Base-by-base conservation (phyloP, 1,284 basidiomycete species). In the Vanrija pseudolonga region DNA sequence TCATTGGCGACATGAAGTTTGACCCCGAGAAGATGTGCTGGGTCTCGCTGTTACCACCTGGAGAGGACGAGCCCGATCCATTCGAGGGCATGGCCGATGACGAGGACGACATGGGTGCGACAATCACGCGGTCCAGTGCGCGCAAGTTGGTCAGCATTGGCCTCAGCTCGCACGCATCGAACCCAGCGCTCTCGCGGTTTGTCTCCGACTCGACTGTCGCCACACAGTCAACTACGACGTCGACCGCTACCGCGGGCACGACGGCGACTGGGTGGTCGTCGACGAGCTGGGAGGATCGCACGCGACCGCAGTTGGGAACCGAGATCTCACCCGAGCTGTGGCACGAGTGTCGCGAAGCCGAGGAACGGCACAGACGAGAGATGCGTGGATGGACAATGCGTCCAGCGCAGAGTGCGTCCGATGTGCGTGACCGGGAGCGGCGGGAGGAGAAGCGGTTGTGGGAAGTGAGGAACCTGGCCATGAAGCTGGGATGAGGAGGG, bases 1-100 rank as follows among this genome's bases (percentile, higher is more conserved):
- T 93, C 66, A 93, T 97, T 14, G 94, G 94, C 49, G 92, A 93
- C 78, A 98, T 98, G 94, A 84, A 92, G 47, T 98, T 98, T 67
- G 94, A 98, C 77, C 92, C 95, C 2, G 72, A 84, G 49, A 84
- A 85, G 40, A 96, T 97, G 91, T 89, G 89, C 67, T 98, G 94
- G 94, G 84, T 94, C 66, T 90, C 86, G 50, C 88, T 83, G 46
- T 78, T 87, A 44, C 81, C 86, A 3, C 85, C 88, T 8, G 93
- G 93, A 56, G 90, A 95, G 66, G 90, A 94, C 40, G 92, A 95
- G 71, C 88, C 89, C 14, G 92, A 96, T 68, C 87, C 93, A 15
- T 94, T 94, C 72, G 92, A 88, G 44, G 88, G 87, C 59, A 82
- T 91, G 51, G 89, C 87, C 6, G 90, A 94, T 62, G 90, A 92